phyloP scores from a whole-genome alignment of 2,329 filamentous ascomycete genomes.

The Fusarium sp. region DNA sequence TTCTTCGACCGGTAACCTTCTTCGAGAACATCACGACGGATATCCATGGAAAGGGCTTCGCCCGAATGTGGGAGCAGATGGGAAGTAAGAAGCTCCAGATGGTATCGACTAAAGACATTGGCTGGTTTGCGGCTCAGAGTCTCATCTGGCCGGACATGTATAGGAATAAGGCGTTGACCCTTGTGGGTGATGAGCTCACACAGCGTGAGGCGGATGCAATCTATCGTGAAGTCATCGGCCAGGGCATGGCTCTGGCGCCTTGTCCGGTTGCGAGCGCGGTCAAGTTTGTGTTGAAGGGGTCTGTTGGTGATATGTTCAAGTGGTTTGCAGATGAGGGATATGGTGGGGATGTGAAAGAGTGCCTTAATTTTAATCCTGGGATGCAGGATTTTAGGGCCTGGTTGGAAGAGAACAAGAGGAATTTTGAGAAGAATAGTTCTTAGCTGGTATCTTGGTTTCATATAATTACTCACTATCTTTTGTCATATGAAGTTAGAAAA shows the following conservation, averaged over 20 bases:
- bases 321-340: slow-evolving; percentile 32
- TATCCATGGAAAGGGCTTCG: slow-evolving; percentile 45
- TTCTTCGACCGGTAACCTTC: slow-evolving; percentile 67
- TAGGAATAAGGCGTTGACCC: slow-evolving; percentile 2
- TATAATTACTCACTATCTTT: too few relatives aligned
- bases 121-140: slow-evolving; percentile 51
- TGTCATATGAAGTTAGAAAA: rapidly evolving
- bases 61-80: slow-evolving; percentile 39
- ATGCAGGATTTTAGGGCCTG: slow-evolving; percentile 22
- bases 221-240: not conserved
- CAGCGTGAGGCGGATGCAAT: slow-evolving; percentile 20
- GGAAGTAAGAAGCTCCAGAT: slow-evolving; percentile 46
- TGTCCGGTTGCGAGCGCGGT: slow-evolving; percentile 17
- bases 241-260: slow-evolving; percentile 12
- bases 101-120: slow-evolving; percentile 53
- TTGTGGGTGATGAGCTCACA: slow-evolving; percentile 29
- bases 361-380: not conserved
- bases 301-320: slow-evolving; percentile 24
- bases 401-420: not conserved
- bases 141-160: slow-evolving; percentile 47
- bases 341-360: slow-evolving; percentile 18
- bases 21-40: slow-evolving; percentile 58
- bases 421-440: not conserved
- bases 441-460: not conserved
- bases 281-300: slow-evolving; percentile 17